These are phyloP conservation scores for Dendrostoma leiphaemia DNA, from an alignment of 2,329 filamentous ascomycete genomes.

Conservation along the genomic window DNA sequence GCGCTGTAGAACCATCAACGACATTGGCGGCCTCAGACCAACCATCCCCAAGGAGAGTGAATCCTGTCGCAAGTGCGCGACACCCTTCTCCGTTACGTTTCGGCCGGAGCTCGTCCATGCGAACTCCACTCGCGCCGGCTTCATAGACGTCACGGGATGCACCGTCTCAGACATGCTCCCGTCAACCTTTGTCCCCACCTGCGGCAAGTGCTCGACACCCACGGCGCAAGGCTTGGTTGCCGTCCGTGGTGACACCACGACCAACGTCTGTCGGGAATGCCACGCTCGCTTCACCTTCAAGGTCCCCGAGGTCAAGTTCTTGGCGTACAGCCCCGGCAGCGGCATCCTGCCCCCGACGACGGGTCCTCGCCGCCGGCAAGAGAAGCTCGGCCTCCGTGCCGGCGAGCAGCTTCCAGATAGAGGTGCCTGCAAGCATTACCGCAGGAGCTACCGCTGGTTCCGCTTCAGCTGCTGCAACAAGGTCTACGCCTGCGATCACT, in stretches of 20 bases:
- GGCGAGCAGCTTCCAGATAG: slow-evolving; percentile 53
- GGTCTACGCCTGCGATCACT: slow-evolving; percentile 65
- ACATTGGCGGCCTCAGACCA: slow-evolving; percentile 65
- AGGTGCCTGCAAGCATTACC: slow-evolving; percentile 58
- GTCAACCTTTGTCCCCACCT: slow-evolving; percentile 77
- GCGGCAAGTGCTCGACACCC: slow-evolving; percentile 69
- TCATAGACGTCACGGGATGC: slow-evolving; percentile 74
- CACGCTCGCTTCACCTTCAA: slow-evolving; percentile 78
- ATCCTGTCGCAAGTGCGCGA: slow-evolving; percentile 60
- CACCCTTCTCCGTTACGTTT: slow-evolving; percentile 52
- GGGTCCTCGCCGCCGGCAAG: slow-evolving; percentile 45
- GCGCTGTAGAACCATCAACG: slow-evolving; percentile 72
- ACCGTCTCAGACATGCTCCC: slow-evolving; percentile 74
- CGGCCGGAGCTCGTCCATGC: slow-evolving; percentile 70
- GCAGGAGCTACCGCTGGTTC: slow-evolving; percentile 61
- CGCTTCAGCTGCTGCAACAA: slow-evolving; percentile 61
- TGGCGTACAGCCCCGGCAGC: slow-evolving; percentile 62
- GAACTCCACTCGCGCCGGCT: slow-evolving; percentile 72
- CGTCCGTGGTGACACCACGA: slow-evolving; percentile 70
- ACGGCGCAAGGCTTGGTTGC: slow-evolving; percentile 66
- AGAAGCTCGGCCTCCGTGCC: slow-evolving; percentile 55
- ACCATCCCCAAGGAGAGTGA: slow-evolving; percentile 44
- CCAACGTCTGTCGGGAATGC: slow-evolving; percentile 76
- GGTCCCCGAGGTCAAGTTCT: slow-evolving; percentile 75
- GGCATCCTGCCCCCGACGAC: slow-evolving; percentile 28